A percentile compares a stretch with the other conserved stretches of the same genome.
phyloP scores from a whole-genome alignment of 495 filamentous ascomycete genomes.

The Neurospora sp. region DNA sequence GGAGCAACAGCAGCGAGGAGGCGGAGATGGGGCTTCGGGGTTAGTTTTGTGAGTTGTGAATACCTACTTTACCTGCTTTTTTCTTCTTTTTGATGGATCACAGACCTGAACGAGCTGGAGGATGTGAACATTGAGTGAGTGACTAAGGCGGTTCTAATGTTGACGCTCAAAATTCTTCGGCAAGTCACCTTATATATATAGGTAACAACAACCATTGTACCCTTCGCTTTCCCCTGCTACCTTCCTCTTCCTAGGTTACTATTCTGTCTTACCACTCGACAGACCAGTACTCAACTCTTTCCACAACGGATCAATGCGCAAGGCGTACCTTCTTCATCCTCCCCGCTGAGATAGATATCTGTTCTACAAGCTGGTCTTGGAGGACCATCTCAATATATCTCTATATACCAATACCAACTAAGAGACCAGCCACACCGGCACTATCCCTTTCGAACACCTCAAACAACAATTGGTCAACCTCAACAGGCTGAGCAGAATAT shows the following conservation, averaged over 20 bases:
- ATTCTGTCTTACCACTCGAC: neutral
- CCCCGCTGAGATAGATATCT: too few relatives aligned
- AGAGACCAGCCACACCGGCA: too few relatives aligned
- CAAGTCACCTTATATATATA: neutral
- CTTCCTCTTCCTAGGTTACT: neutral
- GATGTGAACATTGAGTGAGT: neutral
- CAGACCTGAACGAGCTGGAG: neutral
- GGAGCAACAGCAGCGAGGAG: conserved; percentile 24
- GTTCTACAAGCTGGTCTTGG: too few relatives aligned
- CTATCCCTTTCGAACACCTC: too few relatives aligned
- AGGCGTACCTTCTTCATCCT: too few relatives aligned
- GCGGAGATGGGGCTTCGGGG: neutral
- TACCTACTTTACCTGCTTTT: neutral
- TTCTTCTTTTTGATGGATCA: neutral
- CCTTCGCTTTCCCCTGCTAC: neutral
- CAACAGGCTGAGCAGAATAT: too few relatives aligned
- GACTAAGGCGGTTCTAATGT: neutral
- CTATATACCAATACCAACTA: too few relatives aligned
- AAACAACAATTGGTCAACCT: too few relatives aligned
- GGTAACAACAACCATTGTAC: neutral
- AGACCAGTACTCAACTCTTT: neutral
- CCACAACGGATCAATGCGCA: too few relatives aligned
- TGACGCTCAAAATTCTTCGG: neutral
- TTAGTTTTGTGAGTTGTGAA: neutral
- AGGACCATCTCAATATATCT: too few relatives aligned